Evolutionary conservation across 23 red algal genomes (phyloP).

Genomic region (Pyropia yezoensis): DNA sequence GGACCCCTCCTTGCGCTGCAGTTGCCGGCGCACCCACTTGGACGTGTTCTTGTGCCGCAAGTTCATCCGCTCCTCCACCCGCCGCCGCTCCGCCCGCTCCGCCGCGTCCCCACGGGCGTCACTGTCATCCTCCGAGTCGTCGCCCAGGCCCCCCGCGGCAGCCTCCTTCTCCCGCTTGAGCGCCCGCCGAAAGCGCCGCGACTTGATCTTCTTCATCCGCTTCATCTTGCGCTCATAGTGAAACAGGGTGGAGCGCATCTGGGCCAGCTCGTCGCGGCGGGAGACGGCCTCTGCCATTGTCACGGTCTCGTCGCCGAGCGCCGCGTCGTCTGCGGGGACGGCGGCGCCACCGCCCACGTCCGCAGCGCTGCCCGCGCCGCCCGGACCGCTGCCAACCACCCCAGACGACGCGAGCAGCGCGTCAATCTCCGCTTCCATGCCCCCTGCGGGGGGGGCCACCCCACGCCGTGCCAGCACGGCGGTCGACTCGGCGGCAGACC

Average conservation of each 20-base stretch:
- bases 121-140: constrained; percentile 17
- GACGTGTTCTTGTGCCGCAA: constrained; percentile 67
- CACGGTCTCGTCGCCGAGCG: constrained; percentile 19
- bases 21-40: constrained; percentile 67
- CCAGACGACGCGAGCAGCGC: too few relatives aligned
- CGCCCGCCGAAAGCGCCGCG: constrained; percentile 21
- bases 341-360: too few relatives aligned
- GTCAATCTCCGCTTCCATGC: too few relatives aligned
- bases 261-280: constrained; percentile 33
- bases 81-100: constrained; percentile 41
- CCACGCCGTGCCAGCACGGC: too few relatives aligned
- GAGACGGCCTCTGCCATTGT: constrained; percentile 35
- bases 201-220: constrained; percentile 70
- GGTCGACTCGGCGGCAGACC: too few relatives aligned
- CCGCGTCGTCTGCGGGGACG: too few relatives aligned
- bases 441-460: too few relatives aligned
- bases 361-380: too few relatives aligned
- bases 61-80: constrained; percentile 65
- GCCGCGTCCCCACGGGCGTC: neutral
- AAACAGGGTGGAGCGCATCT: constrained; percentile 55
- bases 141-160: neutral
- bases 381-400: too few relatives aligned
- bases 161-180: constrained; percentile 47
- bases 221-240: constrained; percentile 74
- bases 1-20: constrained; percentile 33